Base-by-base conservation (phyloP, 139 green algal species). In the Microglena sp. region DNA sequence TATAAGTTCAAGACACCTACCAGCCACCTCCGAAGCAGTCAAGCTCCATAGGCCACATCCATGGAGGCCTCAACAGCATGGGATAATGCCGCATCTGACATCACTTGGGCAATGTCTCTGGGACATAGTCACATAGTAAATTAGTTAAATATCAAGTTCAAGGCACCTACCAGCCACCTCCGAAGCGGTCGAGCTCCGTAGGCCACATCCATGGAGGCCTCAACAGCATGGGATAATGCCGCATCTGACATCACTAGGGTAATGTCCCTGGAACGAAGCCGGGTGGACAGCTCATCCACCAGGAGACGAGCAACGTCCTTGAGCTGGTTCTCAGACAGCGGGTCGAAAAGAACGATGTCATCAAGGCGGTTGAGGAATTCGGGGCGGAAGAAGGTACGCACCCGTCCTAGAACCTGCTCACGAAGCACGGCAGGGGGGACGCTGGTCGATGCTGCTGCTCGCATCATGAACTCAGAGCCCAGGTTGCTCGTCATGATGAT, bases 401-500 rank as follows among this genome's bases (percentile, higher is more conserved):
- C 74, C 1, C 65, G 50, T 2, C 36, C 40, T 40, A 79, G 27
- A 2, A 77, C 59, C 21, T 7, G 27, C 45, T 74, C 34, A 3
- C 40, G 35, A 26, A 62, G 35, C 30, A 35, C 62, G 3, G 35
- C 7, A 31, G 30, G 1, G 22, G 21, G 3, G 30, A 15, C 40
- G n/a, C 33, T 30, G 43, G 29, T n/a, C n/a, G n/a, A n/a, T 5
- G 24, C 5, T 32, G 62, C 64, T 31, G 63, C 57, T 30, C 70
- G 33, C 36, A 81, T 62, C 33, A 81, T 66, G 33, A 62, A 68
- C 27, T 68, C 11, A 11, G 60, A 29, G 43, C 92, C 92, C 34
- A 98, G 68, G 77, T 98, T 98, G 72, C 68, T 86, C 33, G 92
- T 98, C 77, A 98, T 88, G 82, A 98, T 97, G 79, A 97, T 79